These are phyloP conservation scores for Coemansia sp. DNA, from an alignment of 192 early-diverging fungal species.

Conservation along the genomic window DNA sequence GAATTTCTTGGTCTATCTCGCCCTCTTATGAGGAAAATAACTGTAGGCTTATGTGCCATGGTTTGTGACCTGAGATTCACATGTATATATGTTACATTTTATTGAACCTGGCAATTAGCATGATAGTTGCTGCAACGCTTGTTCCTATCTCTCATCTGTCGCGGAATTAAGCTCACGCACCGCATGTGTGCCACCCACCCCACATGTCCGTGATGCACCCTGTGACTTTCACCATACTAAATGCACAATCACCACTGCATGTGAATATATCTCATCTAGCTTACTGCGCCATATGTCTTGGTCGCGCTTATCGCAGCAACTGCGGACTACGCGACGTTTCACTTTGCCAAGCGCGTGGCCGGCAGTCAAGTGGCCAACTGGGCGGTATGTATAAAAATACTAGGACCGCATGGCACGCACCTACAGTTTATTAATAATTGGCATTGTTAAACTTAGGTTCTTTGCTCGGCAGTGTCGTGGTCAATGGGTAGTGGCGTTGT, in stretches of 20 bases:
- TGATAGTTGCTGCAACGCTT: not conserved
- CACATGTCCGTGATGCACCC: not conserved
- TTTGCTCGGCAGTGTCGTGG: not conserved
- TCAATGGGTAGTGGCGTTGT: slow-evolving; percentile 65
- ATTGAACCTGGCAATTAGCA: not conserved
- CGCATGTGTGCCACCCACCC: not conserved
- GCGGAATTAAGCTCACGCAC: slow-evolving; percentile 9
- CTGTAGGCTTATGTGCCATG: not conserved
- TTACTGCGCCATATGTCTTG: slow-evolving; percentile 71
- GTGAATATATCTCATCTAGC: slow-evolving; percentile 26
- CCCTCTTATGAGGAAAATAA: not conserved
- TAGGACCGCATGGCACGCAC: not conserved
- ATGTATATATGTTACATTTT: not conserved
- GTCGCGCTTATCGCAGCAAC: slow-evolving; percentile 75
- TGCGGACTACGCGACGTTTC: slow-evolving; percentile 74
- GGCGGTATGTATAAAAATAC: slow-evolving; percentile 41
- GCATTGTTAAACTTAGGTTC: slow-evolving; percentile 1
- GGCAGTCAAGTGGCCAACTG: slow-evolving; percentile 62
- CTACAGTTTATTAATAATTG: slow-evolving; percentile 2
- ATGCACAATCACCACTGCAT: slow-evolving; percentile 1
- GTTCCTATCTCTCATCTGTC: not conserved
- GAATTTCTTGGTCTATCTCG: not conserved
- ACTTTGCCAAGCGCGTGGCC: slow-evolving; percentile 67
- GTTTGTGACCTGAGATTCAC: not conserved
- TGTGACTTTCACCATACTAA: not conserved